These are phyloP conservation scores for Paxillus involutus DNA, from an alignment of 768 basidiomycete genomes.

Conservation along the genomic window DNA sequence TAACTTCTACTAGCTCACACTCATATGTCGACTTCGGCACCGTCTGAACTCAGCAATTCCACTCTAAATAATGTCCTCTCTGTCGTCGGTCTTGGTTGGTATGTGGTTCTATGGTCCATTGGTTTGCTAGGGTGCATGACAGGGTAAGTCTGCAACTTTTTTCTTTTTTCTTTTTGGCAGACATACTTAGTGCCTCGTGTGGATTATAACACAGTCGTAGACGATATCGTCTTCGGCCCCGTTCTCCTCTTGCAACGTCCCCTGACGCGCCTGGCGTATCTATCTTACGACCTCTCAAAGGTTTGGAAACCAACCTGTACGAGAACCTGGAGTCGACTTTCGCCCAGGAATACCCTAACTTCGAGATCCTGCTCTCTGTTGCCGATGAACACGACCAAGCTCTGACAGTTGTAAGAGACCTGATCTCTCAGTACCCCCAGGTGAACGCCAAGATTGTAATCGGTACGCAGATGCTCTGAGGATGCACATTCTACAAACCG, in stretches of 20 bases:
- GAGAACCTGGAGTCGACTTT: slow-evolving; percentile 96
- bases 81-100: slow-evolving; percentile 57
- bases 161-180: not conserved
- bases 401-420: slow-evolving; percentile 73
- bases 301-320: slow-evolving; percentile 92
- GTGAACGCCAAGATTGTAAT: slow-evolving; percentile 74
- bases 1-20: not conserved
- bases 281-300: slow-evolving; percentile 91
- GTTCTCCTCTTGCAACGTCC: slow-evolving; percentile 57
- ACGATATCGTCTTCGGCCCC: slow-evolving; percentile 69
- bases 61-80: slow-evolving; percentile 24
- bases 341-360: slow-evolving; percentile 87
- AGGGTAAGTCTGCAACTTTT: slow-evolving; percentile 53
- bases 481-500: not conserved
- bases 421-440: slow-evolving; percentile 76
- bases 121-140: slow-evolving; percentile 64
- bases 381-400: slow-evolving; percentile 90
- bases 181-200: not conserved
- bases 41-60: not conserved
- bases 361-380: slow-evolving; percentile 88
- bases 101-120: slow-evolving; percentile 59
- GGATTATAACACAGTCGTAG: slow-evolving; percentile 53
- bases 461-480: slow-evolving; percentile 45
- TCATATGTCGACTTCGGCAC: slow-evolving; percentile 13
- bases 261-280: slow-evolving; percentile 80